Conservation (phyloP, 768 basidiomycete genomes). For the Phanerochaete sordida region DNA sequence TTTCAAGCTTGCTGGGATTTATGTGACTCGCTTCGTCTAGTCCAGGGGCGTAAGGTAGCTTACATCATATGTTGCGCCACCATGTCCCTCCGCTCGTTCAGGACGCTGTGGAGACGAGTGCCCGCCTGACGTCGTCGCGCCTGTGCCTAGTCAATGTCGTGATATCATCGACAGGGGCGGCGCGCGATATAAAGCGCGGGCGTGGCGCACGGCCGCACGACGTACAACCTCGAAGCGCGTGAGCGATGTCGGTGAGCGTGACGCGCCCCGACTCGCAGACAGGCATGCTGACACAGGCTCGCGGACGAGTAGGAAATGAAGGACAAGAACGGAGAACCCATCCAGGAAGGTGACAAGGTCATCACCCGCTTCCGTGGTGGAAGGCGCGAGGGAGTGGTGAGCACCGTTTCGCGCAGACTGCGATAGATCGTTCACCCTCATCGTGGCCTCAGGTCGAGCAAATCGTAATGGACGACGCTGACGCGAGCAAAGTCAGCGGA, state of each 20-base stretch:
- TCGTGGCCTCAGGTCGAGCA: not conserved
- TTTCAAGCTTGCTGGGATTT: not conserved
- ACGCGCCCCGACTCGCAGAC: not conserved
- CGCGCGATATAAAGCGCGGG: not conserved
- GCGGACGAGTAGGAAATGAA: not conserved
- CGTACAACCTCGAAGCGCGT: no score
- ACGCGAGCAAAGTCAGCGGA: not conserved
- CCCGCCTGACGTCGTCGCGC: not conserved
- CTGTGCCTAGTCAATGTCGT: not conserved
- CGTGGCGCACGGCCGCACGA: not conserved
- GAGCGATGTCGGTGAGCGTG: not conserved
- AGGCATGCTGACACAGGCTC: not conserved
- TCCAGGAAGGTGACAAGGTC: conserved; percentile 4
- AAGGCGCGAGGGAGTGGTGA: conserved; percentile 5
- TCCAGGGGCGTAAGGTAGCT: not conserved
- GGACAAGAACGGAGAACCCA: conserved; percentile 1
- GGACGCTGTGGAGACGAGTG: not conserved
- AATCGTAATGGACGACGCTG: not conserved
- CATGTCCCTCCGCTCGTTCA: not conserved
- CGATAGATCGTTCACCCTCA: not conserved
- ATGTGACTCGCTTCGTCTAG: not conserved
- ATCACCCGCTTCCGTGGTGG: conserved; percentile 3
- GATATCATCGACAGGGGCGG: not conserved
- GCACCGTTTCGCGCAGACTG: no score
- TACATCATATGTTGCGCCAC: not conserved